Evolutionary conservation across 2,329 filamentous ascomycete genomes (phyloP), one percentile per base, ranked within the genome.

Genomic region (Talaromyces sp.): DNA sequence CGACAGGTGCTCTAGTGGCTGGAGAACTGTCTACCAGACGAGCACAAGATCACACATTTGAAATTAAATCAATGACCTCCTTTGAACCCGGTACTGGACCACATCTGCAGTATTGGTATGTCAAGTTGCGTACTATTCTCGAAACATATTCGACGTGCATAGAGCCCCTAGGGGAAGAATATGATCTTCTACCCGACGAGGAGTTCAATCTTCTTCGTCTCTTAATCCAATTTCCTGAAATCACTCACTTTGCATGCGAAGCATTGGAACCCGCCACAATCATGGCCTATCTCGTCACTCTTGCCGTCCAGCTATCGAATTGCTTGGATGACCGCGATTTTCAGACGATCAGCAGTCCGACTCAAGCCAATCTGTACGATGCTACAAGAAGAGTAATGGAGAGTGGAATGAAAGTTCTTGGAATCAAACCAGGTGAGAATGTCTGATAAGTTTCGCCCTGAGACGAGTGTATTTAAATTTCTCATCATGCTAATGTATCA

Each of bases 41-140:
- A 42, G 55, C 37, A 14, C 21, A 42, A 1, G 28, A 58, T 25
- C 21, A 58, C 21, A 7, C 35, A n/a, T 42, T 44, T 14, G 55
- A 58, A 23, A n/a, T 58, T 31, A 31, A 9, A 21, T 14, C 37
- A 39, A 58, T 58, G 39, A 28, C 23, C 7, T 58, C 55, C 23
- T 58, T 58, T 33, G 55, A 58, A n/a, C 14, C 35, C 8, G 55
- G 37, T 28, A 58, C 55, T 28, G 55, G 55, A 18, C 55, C 39
- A 6, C 12, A 58, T 21, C 16, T 58, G 18, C 55, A 58, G 39
- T 58, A 58, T 21, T 42, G 35, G 35, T 42, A 58, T 33, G 39
- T 16, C 6, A 58, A 23, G 21, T 35, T 58, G 55, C 31, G 39
- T 7, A 42, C 37, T 8, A 21, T 58, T 31, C 5, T 58, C 11